These are phyloP conservation scores for Ceratocystis albifundus DNA, from an alignment of 2,329 filamentous ascomycete genomes.

Conservation along the genomic window DNA sequence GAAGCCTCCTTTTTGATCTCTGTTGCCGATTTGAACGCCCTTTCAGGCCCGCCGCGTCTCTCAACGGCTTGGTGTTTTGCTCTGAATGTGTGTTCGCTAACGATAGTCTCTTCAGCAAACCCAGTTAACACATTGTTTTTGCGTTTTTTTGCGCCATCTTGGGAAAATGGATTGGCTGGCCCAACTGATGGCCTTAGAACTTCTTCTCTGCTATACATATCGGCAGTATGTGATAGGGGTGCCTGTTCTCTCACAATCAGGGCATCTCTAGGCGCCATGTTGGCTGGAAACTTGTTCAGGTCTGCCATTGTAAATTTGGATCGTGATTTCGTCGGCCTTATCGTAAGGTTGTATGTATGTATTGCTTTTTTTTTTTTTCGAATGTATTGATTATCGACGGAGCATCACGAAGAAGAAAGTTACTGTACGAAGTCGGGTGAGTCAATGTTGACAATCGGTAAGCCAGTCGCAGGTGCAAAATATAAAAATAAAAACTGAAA, in stretches of 20 bases:
- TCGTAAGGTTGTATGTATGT: neutral
- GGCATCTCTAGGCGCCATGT: constrained; percentile 53
- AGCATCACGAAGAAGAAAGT: neutral
- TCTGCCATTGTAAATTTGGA: constrained; percentile 41
- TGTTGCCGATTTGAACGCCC: constrained; percentile 43
- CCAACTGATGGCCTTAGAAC: constrained; percentile 54
- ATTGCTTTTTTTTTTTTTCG: neutral
- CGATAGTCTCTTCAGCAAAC: constrained; percentile 71
- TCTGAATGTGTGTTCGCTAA: constrained; percentile 85
- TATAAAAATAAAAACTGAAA: neutral
- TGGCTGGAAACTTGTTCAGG: constrained; percentile 53
- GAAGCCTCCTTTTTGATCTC: constrained; percentile 61
- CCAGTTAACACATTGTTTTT: constrained; percentile 71
- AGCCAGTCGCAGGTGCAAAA: neutral
- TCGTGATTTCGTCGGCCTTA: neutral
- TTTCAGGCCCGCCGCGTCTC: constrained; percentile 47
- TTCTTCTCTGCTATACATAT: constrained; percentile 59
- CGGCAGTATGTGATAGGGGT: constrained; percentile 47
- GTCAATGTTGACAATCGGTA: neutral
- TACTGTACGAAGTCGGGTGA: neutral
- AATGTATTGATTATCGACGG: neutral
- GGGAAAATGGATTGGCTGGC: constrained; percentile 64
- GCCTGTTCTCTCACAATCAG: constrained; percentile 45
- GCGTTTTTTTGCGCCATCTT: constrained; percentile 50
- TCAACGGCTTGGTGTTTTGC: constrained; percentile 77